phyloP scores from a whole-genome alignment of 1,284 basidiomycete species.

The Fomitopsis schrenkii region DNA sequence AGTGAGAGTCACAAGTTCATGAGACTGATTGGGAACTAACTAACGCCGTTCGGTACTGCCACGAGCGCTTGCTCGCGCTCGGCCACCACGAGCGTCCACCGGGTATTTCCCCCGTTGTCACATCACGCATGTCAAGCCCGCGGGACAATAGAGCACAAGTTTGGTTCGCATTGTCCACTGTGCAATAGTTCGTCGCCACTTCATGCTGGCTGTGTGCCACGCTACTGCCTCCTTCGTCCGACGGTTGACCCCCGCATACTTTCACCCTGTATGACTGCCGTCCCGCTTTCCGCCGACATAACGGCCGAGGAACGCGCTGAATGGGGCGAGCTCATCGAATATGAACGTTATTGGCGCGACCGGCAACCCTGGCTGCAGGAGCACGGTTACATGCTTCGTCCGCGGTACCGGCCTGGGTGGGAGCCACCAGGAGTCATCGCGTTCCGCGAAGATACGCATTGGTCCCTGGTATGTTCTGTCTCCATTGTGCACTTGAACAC shows the following conservation, averaged over 20 bases:
- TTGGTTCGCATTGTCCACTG: too few species aligned
- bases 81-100: too few species aligned
- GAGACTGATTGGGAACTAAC: too few species aligned
- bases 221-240: too few species aligned
- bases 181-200: too few species aligned
- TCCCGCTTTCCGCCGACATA: not conserved
- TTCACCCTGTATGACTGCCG: not conserved
- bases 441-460: constrained; percentile 10
- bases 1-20: too few species aligned
- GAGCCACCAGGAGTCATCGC: constrained; percentile 10
- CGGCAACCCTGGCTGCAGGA: constrained; percentile 14
- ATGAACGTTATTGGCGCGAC: constrained; percentile 14
- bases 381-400: constrained; percentile 14
- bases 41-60: too few species aligned
- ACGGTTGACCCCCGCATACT: not conserved
- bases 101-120: too few species aligned
- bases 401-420: constrained; percentile 15
- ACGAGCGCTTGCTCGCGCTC: too few species aligned
- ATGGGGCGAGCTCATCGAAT: not conserved
- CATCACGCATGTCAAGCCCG: too few species aligned
- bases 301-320: not conserved
- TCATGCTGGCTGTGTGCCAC: too few species aligned
- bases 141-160: too few species aligned
- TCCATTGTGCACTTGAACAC: not conserved
- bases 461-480: not conserved